phyloP scores from a whole-genome alignment of 108 stramenopile species.

The Fragilariopsis cylindrus region DNA sequence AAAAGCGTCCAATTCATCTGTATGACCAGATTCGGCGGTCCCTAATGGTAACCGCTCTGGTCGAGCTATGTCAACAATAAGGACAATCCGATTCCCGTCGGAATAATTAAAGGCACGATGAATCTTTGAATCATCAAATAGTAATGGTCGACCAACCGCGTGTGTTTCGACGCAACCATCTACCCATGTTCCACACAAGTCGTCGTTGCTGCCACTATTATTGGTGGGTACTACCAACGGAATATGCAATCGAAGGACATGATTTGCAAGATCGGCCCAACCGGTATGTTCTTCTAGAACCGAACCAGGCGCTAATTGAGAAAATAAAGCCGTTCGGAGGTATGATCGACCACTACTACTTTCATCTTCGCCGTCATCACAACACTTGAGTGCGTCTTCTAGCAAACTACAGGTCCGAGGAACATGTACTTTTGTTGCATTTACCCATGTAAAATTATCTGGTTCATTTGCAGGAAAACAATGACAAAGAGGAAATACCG shows the following conservation, averaged over 20 bases:
- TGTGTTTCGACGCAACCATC: slow-evolving; percentile 93
- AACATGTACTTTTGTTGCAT: slow-evolving; percentile 68
- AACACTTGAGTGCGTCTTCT: slow-evolving; percentile 18
- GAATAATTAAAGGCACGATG: slow-evolving; percentile 94
- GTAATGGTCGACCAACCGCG: slow-evolving; percentile 65
- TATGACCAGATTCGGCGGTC: slow-evolving; percentile 89
- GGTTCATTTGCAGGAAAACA: slow-evolving; percentile 91
- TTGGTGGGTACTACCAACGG: slow-evolving; percentile 81
- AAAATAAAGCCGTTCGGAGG: slow-evolving; percentile 92
- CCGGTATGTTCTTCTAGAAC: slow-evolving; percentile 91
- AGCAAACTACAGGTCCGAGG: slow-evolving; percentile 77
- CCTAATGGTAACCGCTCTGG: slow-evolving; percentile 78
- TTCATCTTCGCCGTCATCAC: slow-evolving; percentile 26
- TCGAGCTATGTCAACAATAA: slow-evolving; percentile 92
- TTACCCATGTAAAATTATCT: slow-evolving; percentile 65
- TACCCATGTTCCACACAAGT: slow-evolving; percentile 92
- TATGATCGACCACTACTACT: slow-evolving; percentile 2
- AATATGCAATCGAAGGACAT: slow-evolving; percentile 93
- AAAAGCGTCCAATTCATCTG: slow-evolving; percentile 91
- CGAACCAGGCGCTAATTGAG: slow-evolving; percentile 83
- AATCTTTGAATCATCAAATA: slow-evolving; percentile 95
- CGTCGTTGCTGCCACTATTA: slow-evolving; percentile 13
- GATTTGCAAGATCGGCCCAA: slow-evolving; percentile 96
- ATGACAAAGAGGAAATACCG: slow-evolving; percentile 93
- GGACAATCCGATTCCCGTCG: slow-evolving; percentile 73